Evolutionary conservation across 345 rosid species (phyloP).

Genomic region (Citrus mangshanensis): DNA sequence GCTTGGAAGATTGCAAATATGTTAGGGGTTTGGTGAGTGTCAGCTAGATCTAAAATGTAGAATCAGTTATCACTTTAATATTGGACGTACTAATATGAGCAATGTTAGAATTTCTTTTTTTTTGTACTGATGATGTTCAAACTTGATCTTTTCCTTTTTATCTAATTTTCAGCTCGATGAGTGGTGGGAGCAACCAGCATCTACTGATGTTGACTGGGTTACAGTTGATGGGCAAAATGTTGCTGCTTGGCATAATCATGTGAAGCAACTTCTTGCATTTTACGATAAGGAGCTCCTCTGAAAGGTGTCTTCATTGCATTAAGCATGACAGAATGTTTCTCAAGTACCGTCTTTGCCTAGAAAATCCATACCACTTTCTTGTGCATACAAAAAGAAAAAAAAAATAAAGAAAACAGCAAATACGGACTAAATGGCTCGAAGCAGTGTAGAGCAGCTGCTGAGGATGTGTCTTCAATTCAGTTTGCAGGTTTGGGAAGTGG

Average conservation of each 20-base stretch:
- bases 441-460: background rate
- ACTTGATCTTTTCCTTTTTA: background rate
- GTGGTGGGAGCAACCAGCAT: conserved; percentile 99
- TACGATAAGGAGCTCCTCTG: conserved; percentile 65
- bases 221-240: conserved; percentile 81
- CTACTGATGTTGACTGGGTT: conserved; percentile 87
- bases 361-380: background rate
- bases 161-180: conserved; percentile 58
- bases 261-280: conserved; percentile 83
- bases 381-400: background rate
- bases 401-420: background rate
- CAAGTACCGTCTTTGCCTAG: background rate
- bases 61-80: background rate
- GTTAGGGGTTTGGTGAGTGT: conserved; percentile 79
- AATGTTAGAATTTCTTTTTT: background rate
- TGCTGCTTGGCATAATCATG: conserved; percentile 86
- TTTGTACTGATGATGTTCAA: background rate
- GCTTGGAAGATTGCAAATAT: conserved; percentile 73
- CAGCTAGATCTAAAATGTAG: background rate
- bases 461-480: background rate
- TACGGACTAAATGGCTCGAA: background rate
- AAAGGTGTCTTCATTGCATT: background rate
- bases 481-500: background rate
- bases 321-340: background rate
- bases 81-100: background rate